Base-by-base conservation (phyloP, 2,329 filamentous ascomycete species). In the Xylariaceae sp. region DNA sequence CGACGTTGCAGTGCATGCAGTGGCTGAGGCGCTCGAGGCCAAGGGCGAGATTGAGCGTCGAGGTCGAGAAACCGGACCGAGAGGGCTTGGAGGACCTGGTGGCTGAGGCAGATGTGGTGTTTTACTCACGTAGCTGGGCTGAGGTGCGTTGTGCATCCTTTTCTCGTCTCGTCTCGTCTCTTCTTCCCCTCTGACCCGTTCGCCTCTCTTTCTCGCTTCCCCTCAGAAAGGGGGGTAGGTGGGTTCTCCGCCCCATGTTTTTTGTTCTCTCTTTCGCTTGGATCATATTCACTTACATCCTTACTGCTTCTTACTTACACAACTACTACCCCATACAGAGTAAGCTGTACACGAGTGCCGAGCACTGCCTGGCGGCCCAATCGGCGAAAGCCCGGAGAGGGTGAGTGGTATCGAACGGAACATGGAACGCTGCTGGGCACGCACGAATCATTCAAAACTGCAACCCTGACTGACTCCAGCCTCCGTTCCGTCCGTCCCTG, bases 121-220 rank as follows among this genome's bases (percentile, higher is more conserved):
- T 90, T 71, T 90, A 87, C 73, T 89, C 88, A 10, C 82, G 80
- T 66, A 79, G 78, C 54, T 91, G 88, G 88, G 88, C 88, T 60
- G 80, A 86, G 76, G 86, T 87, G 73, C 73, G 75, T 73, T 57
- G 57, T 54, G 34, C 18, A 23, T 30, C 23, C 23, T 30, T 30
- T 30, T 30, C 23, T 30, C 23, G 23, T 30, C 23, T 30, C 23
- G 23, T 30, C 23, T 30, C 1, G 4, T 30, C 3, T 18, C 17
- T 2, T 18, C 17, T 18, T 18, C 17, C 17, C 17, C 17, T 18
- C 17, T 18, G 17, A 2, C 17, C 17, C 17, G 17, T 18, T 18
- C 17, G 17, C 17, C 23, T 30, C 23, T 30, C 1, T 30, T 4
- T 2, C 23, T 30, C 30, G n/a, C 30, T 48, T 9, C 41, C 13